Evolutionary conservation across 306 rosid genomes (phyloP), one percentile per base, ranked within the genome.

Genomic region (Citrullus colocynthis): DNA sequence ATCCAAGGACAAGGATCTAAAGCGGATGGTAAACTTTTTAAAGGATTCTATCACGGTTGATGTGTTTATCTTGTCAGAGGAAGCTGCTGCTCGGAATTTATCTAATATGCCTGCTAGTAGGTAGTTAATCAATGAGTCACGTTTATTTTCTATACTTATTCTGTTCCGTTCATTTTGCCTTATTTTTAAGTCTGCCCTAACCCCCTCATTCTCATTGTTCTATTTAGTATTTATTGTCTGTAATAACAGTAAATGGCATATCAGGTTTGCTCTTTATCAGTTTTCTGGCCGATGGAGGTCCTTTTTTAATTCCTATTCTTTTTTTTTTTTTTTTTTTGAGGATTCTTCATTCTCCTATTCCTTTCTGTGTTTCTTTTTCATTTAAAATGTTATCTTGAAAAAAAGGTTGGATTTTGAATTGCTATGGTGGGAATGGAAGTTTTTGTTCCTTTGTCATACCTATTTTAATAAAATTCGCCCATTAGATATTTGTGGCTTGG

Each of bases 1-100:
- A 41, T 95, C 99, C 11, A 92, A 90, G 82, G 99, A 92, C 79
- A 92, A 92, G 89, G 99, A 95, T 83, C 84, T 95, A 85, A 97
- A 90, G 67, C 96, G 99, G 37, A 95, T 95, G 99, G 81, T 95
- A 73, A 89, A 78, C 86, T 95, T 92, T 82, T 78, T 88, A 6
- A 93, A 93, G 21, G 99, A 92, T 74, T 77, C 89, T 70, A 56
- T 66, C 81, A 85, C 89, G 1, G 99, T 88, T 30, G 97, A 95
- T 78, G 87, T 95, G 39, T 95, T 89, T 76, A 80, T 90, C 77
- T 63, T 88, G 21, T 81, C 89, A 2, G 99, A 90, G 82, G 99
- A 92, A 81, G 92, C 88, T 9, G 83, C 83, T 18, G 88, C 87
- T 20, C 87, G 91, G 37, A 89, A 92, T 78, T 79, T 83, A 42